Evolutionary conservation across 169 alveolate species (phyloP).

Genomic region (Plasmodium knowlesi): DNA sequence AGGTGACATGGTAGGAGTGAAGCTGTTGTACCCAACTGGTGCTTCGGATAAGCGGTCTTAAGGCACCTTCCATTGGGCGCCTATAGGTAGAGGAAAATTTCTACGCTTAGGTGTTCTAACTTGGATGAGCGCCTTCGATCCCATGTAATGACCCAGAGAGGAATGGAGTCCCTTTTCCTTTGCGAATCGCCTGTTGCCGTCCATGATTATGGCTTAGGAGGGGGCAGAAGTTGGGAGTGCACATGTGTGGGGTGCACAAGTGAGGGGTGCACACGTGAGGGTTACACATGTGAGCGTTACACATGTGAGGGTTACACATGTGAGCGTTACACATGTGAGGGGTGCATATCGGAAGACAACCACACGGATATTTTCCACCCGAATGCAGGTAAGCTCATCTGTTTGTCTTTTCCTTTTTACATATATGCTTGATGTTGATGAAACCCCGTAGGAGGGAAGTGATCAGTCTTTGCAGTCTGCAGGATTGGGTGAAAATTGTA

Average conservation of each 20-base stretch:
- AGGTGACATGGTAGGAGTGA: not conserved
- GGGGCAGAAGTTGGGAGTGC: not conserved
- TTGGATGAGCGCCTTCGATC: slow-evolving; percentile 76
- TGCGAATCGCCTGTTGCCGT: slow-evolving; percentile 93
- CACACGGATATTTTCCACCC: not conserved
- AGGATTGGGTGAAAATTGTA: not conserved
- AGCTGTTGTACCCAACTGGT: not conserved
- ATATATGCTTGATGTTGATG: slow-evolving; percentile 61
- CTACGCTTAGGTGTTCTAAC: slow-evolving; percentile 27
- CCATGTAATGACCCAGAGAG: slow-evolving; percentile 83
- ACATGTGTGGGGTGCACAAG: not conserved
- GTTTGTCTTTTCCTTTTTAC: slow-evolving; percentile 55
- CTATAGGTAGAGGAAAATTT: not conserved
- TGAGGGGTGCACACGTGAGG: too few relatives aligned
- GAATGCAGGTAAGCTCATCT: not conserved
- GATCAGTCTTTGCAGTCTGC: slow-evolving; percentile 63
- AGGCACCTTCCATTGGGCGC: not conserved
- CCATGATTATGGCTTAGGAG: slow-evolving; percentile 91
- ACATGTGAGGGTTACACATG: not conserved
- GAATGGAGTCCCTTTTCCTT: slow-evolving; percentile 74
- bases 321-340: not conserved
- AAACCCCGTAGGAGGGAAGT: slow-evolving; percentile 34
- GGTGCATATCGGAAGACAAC: not conserved
- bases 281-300: too few relatives aligned
- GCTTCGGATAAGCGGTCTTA: not conserved